Base-by-base conservation (phyloP, 805 yeast genomes). In the Kluyveromyces siamensis region DNA sequence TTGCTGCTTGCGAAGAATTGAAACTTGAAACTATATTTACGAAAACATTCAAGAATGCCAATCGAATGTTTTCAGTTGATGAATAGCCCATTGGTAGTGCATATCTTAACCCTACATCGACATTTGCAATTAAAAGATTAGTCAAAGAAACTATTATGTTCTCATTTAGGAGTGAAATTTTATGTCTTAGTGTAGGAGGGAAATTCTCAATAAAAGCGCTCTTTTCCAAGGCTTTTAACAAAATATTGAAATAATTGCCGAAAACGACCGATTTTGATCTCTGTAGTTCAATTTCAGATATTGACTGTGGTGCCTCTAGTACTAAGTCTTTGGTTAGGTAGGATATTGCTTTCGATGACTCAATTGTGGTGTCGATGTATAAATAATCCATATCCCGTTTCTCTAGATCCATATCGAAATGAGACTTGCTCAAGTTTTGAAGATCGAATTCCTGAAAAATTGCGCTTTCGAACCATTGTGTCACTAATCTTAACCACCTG, bases 31-130 rank as follows among this genome's bases (percentile, higher is more conserved):
- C 68, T 60, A 86, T 84, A 46, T 83, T 80, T 2, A 84, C 79
- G 55, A 88, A 87, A 1, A 88, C 91, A 49, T 83, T 82, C 58
- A 88, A 71, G 59, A 87, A 86, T 0, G 95, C 80, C 10, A 83
- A 70, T 51, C 93, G 70, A 27, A 87, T 81, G 47, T 80, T 74
- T 13, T 69, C 64, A 60, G 84, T 84, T 19, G 75, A 75, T 56
- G 87, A 87, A 57, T 81, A 86, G 0, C 95, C 93, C 61, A 87
- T 74, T 0, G 93, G 89, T 14, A 87, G 63, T 2, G 90, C 88
- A 62, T 78, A 79, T 46, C 79, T 80, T 56, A 88, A 68, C 8
- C 96, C 95, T 21, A 85, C 81, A 48, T 83, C 88, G 7, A 83
- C 80, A 57, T 88, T 88, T 4, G 87, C 75, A 55, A 78, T 81